Conservation (phyloP, 192 early-diverging fungal species). For the Coemansia sp. region DNA sequence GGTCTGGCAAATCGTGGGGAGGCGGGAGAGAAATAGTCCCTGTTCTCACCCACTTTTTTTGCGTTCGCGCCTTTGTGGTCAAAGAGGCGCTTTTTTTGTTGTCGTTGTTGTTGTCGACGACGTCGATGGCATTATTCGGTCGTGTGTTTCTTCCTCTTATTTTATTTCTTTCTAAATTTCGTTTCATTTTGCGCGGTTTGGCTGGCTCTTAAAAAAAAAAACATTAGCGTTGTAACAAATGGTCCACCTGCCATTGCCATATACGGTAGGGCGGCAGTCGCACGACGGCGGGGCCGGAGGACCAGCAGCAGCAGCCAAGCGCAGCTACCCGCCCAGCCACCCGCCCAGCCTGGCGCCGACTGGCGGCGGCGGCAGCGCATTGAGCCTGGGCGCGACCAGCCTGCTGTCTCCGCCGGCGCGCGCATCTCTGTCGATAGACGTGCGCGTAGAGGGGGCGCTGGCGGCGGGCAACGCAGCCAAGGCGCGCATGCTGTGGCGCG, state of each 20-base stretch:
- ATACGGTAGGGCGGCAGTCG: slow-evolving; percentile 25
- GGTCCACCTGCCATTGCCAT: slow-evolving; percentile 35
- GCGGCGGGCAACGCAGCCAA: slow-evolving; percentile 38
- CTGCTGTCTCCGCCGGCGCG: neutral
- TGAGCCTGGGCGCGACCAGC: neutral
- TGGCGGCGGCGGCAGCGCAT: neutral
- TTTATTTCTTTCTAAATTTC: slow-evolving; percentile 2
- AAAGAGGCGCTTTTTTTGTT: too few relatives aligned
- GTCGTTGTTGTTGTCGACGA: neutral
- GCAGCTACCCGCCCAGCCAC: slow-evolving; percentile 1
- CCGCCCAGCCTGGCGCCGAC: neutral
- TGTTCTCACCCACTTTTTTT: too few relatives aligned
- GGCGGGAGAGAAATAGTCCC: too few relatives aligned
- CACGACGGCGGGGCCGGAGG: slow-evolving; percentile 15
- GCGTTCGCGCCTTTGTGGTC: neutral
- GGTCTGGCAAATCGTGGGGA: too few relatives aligned
- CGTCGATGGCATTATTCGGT: neutral
- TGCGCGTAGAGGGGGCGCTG: slow-evolving; percentile 22
- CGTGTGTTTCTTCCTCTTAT: neutral
- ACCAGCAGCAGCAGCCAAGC: slow-evolving; percentile 5
- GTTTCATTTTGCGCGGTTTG: neutral
- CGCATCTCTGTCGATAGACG: slow-evolving; percentile 16
- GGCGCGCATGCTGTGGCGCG: slow-evolving; percentile 59
- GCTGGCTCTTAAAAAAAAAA: slow-evolving; percentile 1
- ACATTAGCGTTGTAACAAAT: slow-evolving; percentile 7